A percentile compares a stretch with the other conserved stretches of the same genome.
Conservation (phyloP, 2,329 filamentous ascomycete genomes). For the Didymellaceae sp. region DNA sequence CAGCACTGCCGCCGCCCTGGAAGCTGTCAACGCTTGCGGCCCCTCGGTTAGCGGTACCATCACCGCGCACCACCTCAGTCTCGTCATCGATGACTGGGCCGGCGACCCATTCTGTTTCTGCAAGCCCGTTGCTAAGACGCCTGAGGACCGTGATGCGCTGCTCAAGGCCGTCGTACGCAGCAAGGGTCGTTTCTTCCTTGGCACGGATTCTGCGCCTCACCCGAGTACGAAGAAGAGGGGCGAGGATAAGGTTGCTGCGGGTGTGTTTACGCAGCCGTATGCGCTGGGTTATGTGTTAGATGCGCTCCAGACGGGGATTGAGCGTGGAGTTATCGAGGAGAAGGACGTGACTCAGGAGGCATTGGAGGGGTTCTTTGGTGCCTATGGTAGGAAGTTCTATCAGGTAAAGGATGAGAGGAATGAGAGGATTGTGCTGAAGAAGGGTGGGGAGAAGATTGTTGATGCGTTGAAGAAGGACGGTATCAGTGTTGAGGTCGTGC, state of each 20-base stretch:
- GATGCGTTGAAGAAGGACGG: constrained; percentile 62
- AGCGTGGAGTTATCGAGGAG: constrained; percentile 60
- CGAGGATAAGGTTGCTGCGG: constrained; percentile 64
- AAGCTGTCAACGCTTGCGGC: constrained; percentile 78
- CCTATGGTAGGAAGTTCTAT: constrained; percentile 66
- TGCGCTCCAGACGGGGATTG: constrained; percentile 68
- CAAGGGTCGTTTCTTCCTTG: constrained; percentile 74
- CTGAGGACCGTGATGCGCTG: constrained; percentile 74
- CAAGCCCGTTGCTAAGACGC: constrained; percentile 70
- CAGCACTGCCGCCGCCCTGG: constrained; percentile 80
- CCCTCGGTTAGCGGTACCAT: constrained; percentile 80
- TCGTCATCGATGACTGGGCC: constrained; percentile 77
- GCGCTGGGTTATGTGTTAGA: constrained; percentile 70
- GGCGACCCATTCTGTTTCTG: constrained; percentile 79
- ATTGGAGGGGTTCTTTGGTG: constrained; percentile 64
- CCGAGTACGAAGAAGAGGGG: constrained; percentile 66
- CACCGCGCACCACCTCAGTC: constrained; percentile 83
- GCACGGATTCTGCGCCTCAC: constrained; percentile 75
- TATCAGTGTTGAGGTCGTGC: constrained; percentile 65
- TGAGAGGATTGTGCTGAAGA: constrained; percentile 64
- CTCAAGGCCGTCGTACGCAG: constrained; percentile 64
- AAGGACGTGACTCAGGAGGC: constrained; percentile 62
- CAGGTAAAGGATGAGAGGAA: constrained; percentile 53
- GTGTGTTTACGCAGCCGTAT: constrained; percentile 80
- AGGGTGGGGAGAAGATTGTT: constrained; percentile 61